phyloP scores from a whole-genome alignment of 1,284 basidiomycete species.

The Neolentinus lepideus region DNA sequence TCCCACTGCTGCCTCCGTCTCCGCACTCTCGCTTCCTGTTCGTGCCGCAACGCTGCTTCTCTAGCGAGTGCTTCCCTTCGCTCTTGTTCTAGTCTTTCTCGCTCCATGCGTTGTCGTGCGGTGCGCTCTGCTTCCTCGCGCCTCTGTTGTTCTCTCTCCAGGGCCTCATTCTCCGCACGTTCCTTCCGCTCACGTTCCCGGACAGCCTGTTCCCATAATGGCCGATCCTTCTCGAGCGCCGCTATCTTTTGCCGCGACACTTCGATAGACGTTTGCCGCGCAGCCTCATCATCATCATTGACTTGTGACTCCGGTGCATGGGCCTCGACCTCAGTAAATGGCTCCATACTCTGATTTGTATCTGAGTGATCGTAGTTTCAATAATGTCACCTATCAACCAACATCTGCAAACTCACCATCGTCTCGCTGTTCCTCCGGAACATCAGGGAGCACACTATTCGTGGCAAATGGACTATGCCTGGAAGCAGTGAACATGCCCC shows the following conservation, averaged over 20 bases:
- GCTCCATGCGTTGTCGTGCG: conserved; percentile 12
- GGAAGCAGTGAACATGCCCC: background rate
- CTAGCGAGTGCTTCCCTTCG: conserved; percentile 18
- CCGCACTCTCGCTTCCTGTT: conserved; percentile 17
- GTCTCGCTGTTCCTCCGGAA: conserved; percentile 15
- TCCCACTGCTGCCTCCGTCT: conserved; percentile 26
- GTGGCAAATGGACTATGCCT: background rate
- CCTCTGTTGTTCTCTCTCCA: conserved; percentile 27
- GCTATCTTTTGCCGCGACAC: conserved; percentile 63
- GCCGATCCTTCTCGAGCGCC: conserved; percentile 59
- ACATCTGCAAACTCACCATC: background rate
- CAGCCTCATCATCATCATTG: conserved; percentile 24
- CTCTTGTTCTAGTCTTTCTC: conserved; percentile 23
- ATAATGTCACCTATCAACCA: conserved; percentile 3
- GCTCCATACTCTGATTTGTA: conserved; percentile 4
- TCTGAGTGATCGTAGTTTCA: conserved; percentile 4
- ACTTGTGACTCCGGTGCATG: background rate
- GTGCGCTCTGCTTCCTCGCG: conserved; percentile 21
- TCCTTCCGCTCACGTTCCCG: conserved; percentile 37
- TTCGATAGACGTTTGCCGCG: conserved; percentile 40
- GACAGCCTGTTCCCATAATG: conserved; percentile 51
- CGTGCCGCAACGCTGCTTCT: conserved; percentile 18
- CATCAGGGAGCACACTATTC: conserved; percentile 13
- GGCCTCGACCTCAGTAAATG: background rate
- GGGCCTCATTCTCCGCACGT: conserved; percentile 35